These are phyloP conservation scores for Forsythia suspensa DNA, from an alignment of 257 asterid genomes.

Conservation along the genomic window DNA sequence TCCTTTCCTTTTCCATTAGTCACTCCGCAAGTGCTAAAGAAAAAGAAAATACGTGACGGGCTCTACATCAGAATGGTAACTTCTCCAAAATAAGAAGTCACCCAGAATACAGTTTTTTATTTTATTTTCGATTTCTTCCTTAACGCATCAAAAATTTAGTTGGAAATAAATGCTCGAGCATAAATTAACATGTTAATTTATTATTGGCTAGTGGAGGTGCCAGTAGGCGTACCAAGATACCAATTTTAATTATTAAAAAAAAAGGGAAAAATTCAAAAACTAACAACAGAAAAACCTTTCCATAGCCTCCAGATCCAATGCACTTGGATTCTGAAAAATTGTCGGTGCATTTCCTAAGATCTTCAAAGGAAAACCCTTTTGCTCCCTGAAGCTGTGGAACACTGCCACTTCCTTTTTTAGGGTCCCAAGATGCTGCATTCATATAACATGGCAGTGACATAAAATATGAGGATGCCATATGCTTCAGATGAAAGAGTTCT, in stretches of 20 bases:
- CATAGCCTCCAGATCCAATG: conserved; percentile 85
- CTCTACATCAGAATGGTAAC: not conserved
- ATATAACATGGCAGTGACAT: conserved; percentile 15
- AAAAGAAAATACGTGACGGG: not conserved
- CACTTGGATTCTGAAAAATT: conserved; percentile 75
- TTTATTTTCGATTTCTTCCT: too few relatives aligned
- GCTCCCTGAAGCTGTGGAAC: conserved; percentile 92
- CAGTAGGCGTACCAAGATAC: not conserved
- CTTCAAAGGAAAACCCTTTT: conserved; percentile 77
- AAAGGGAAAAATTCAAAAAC: not conserved
- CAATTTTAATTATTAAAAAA: not conserved
- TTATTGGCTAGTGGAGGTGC: not conserved
- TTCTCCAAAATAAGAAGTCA: not conserved
- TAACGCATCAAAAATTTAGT: not conserved
- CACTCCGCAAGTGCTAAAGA: not conserved
- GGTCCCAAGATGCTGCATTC: conserved; percentile 73
- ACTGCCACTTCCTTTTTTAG: conserved; percentile 60
- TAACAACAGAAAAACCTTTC: conserved; percentile 54
- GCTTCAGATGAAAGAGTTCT: not conserved
- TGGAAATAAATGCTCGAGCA: not conserved
- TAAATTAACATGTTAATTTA: not conserved
- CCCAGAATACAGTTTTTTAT: not conserved
- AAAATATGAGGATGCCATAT: not conserved
- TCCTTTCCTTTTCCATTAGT: not conserved
- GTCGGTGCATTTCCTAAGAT: conserved; percentile 58